Evolutionary conservation across 2,329 filamentous ascomycete species (phyloP).

Genomic region (Aspergillus transmontanensis): DNA sequence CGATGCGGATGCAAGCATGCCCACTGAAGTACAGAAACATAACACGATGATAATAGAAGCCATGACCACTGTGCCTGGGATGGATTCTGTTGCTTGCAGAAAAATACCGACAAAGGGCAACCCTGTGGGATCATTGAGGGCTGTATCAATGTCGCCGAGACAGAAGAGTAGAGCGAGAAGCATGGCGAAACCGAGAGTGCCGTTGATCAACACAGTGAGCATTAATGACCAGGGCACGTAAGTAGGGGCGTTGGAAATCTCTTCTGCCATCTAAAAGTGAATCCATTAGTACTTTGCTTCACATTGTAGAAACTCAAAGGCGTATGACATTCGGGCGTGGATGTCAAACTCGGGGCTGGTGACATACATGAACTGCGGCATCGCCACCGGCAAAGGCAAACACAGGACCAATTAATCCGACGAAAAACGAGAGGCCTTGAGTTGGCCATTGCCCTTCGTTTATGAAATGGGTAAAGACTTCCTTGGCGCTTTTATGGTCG

Average conservation of each 20-base stretch:
- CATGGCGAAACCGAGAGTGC: conserved; percentile 39
- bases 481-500: conserved; percentile 42
- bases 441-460: conserved; percentile 51
- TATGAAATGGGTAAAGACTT: conserved; percentile 52
- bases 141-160: conserved; percentile 33
- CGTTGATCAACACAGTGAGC: conserved; percentile 40
- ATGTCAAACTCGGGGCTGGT: neutral
- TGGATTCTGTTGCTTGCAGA: conserved; percentile 31
- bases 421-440: conserved; percentile 43
- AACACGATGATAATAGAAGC: conserved; percentile 31
- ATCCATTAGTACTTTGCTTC: neutral
- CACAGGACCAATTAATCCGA: conserved; percentile 38
- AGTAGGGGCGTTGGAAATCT: conserved; percentile 40
- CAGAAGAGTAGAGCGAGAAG: conserved; percentile 44
- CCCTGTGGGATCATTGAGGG: conserved; percentile 30
- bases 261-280: conserved; percentile 37
- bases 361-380: conserved; percentile 40
- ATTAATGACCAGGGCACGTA: conserved; percentile 42
- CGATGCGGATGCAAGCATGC: conserved; percentile 49
- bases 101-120: conserved; percentile 41
- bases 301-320: too few relatives aligned
- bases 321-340: too few relatives aligned
- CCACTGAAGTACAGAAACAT: conserved; percentile 34
- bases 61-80: conserved; percentile 29
- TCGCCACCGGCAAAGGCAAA: conserved; percentile 43